Evolutionary conservation across 495 filamentous ascomycete genomes (phyloP).

Genomic region (Xylaria scruposa): DNA sequence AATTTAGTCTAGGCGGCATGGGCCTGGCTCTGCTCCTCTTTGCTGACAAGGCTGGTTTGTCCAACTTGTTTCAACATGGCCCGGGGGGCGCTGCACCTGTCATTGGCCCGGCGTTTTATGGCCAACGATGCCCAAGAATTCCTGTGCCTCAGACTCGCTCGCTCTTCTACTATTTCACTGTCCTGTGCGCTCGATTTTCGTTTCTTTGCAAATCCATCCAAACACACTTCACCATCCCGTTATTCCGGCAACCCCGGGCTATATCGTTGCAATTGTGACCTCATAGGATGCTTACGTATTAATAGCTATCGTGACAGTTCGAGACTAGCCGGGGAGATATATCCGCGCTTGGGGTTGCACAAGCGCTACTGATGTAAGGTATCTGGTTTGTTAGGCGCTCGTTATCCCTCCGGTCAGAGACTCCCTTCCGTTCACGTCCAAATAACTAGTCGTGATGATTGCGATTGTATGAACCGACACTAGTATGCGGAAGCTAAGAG

Average conservation of each 20-base stretch:
- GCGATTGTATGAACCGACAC: background rate
- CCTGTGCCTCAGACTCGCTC: background rate
- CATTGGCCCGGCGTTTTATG: constrained; percentile 23
- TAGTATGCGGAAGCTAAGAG: background rate
- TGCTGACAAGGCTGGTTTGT: constrained; percentile 26
- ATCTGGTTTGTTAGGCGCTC: background rate
- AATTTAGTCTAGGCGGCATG: constrained; percentile 25
- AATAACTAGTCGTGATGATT: background rate
- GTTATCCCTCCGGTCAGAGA: background rate
- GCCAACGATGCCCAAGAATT: constrained; percentile 9
- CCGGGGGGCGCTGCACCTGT: constrained; percentile 11
- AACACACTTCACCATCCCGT: background rate
- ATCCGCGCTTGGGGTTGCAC: background rate
- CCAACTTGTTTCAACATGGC: constrained; percentile 18
- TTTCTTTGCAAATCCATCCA: background rate
- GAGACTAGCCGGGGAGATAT: background rate
- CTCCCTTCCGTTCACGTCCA: background rate
- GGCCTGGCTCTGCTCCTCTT: constrained; percentile 2
- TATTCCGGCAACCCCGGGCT: constrained; percentile 14
- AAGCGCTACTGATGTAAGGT: background rate
- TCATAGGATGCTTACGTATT: background rate
- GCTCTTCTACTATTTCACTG: background rate
- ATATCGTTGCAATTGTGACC: constrained; percentile 10
- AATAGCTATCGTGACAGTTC: background rate
- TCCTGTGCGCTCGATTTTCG: background rate